Evolutionary conservation across 176 grass and related monocot species (phyloP), one percentile per base, ranked within the genome.

Genomic region (Eremochloa ophiuroides): DNA sequence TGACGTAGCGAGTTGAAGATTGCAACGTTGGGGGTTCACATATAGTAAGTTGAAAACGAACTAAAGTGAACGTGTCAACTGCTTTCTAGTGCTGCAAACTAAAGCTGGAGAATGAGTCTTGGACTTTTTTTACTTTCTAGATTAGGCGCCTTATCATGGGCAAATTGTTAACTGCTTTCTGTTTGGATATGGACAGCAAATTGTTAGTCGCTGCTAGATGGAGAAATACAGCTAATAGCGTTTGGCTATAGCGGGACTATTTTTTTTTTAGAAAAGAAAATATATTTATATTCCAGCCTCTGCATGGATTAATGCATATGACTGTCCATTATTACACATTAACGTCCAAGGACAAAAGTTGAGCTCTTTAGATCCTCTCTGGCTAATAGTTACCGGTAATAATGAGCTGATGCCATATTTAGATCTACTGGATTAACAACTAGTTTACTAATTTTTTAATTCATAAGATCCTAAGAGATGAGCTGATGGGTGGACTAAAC

Each of bases 71-170:
- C 18, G 65, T 10, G 44, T 77, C 0, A 48, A 68, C 33, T 81
- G 41, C 5, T 12, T 46, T 46, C 69, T 4, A 31, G 41, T 81
- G 20, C 18, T 71, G 27, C n/a, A 41, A 13, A 29, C 6, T 62
- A 6, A 7, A 74, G 20, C 31, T 70, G 31, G 68, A 61, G 62
- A 62, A 76, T 47, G 20, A 30, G n/a, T 28, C 39, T 14, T 30
- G n/a, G 66, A 78, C 74, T 85, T 26, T 62, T 62, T 28, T 69
- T 28, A 59, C 51, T 76, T 67, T 81, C 27, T 38, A 86, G n/a
- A 74, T 75, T 53, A 74, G 20, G 47, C 12, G 42, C 14, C 59
- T 33, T 23, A 3, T 53, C 7, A 8, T 2, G 18, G 0, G 6
- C 17, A 5, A 22, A 0, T 53, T 53, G 1, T 4, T 38, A 7